Evolutionary conservation across 257 asterid genomes (phyloP), one percentile per base, ranked within the genome.

Genomic region (Agastache rugosa): DNA sequence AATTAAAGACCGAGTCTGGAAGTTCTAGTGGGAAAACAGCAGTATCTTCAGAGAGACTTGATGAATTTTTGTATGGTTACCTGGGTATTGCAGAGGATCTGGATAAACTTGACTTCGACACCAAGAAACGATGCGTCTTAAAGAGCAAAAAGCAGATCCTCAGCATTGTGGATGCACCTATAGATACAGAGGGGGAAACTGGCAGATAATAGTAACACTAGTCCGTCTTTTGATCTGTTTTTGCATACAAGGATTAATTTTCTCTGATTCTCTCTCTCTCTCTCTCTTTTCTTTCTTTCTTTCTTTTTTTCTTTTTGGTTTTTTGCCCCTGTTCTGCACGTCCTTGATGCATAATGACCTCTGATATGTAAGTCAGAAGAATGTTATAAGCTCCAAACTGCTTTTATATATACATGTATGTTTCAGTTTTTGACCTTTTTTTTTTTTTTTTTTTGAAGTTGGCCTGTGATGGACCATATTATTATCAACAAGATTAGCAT

Each of bases 21-120:
- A 56, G 69, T 79, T 72, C 48, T 12, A 44, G 56, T 35, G 83
- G 64, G 64, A 37, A 80, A n/a, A 71, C 60, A 29, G 70, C 34
- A 11, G 25, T 16, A 23, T 63, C 78, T 41, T 63, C 37, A 5
- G 74, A 80, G 34, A 59, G 68, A 11, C 69, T 75, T 58, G 87
- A 87, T 16, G 53, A 74, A n/a, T 37, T 80, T 67, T 65, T 90
- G 56, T 88, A 82, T 50, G 94, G 91, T 27, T 81, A 90, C 77
- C 73, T 85, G 67, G 96, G 93, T 67, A 78, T 82, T 61, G 88
- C 84, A 1, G 91, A 84, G 82, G 97, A 90, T 83, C 83, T 90
- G 5, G 91, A 88, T 60, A 84, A 85, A 74, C 90, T 90, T n/a
- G 91, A 91, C 77, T 81, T 80, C 48, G 87, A 82, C 72, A 84